These are phyloP conservation scores for Eucalyptus sp. DNA, from an alignment of 345 rosid genomes.

Conservation along the genomic window DNA sequence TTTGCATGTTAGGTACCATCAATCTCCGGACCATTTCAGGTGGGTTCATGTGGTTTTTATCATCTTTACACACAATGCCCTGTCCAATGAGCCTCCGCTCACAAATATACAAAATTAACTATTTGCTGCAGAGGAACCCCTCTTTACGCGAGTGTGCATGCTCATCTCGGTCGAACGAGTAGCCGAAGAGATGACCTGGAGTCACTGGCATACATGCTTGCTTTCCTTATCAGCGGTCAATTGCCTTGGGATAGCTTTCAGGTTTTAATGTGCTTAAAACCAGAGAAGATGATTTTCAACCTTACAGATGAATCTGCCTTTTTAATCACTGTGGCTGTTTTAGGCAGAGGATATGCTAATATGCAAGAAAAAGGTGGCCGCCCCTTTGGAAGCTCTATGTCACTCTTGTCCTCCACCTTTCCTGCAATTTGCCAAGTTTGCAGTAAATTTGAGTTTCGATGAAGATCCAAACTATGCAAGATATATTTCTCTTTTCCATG, in stretches of 20 bases:
- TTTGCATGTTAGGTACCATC: neutral
- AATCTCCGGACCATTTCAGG: neutral
- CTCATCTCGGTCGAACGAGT: neutral
- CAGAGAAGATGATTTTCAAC: neutral
- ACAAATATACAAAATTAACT: neutral
- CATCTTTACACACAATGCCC: neutral
- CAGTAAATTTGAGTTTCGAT: neutral
- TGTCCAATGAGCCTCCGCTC: neutral
- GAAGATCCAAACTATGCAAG: neutral
- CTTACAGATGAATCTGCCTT: neutral
- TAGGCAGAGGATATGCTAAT: neutral
- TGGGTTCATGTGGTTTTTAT: neutral
- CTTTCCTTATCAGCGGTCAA: neutral
- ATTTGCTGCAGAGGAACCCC: neutral
- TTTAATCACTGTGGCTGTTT: neutral
- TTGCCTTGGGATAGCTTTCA: neutral
- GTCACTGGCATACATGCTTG: neutral
- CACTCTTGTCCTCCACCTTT: neutral
- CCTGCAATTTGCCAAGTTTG: neutral
- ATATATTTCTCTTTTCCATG: neutral
- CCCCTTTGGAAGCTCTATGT: neutral
- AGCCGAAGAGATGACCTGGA: constrained; percentile 3
- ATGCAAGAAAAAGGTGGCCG: neutral
- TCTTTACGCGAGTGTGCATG: neutral
- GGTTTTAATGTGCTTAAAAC: neutral